Conservation (phyloP, 2,329 filamentous ascomycete species). For the Neophaeococcomyces mojaviensis region DNA sequence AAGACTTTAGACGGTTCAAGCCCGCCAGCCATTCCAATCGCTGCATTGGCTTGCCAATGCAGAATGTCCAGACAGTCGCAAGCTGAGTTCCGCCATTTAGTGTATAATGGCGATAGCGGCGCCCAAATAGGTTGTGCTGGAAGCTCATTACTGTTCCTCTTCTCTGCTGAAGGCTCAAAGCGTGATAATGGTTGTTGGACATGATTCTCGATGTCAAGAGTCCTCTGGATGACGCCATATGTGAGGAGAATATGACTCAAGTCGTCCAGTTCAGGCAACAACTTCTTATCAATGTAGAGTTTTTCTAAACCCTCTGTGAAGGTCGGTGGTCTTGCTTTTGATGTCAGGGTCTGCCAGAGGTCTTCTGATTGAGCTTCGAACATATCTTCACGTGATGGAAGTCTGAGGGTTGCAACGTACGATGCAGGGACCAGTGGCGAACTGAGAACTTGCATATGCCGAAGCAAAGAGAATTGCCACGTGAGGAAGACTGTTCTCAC, state of each 20-base stretch:
- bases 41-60: slow-evolving; percentile 52
- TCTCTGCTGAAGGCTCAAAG: slow-evolving; percentile 37
- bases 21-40: slow-evolving; percentile 41
- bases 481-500: slow-evolving; percentile 35
- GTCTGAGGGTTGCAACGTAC: slow-evolving; percentile 29
- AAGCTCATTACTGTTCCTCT: slow-evolving; percentile 30
- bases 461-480: slow-evolving; percentile 38
- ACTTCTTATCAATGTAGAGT: slow-evolving; percentile 43
- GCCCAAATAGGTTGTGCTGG: slow-evolving; percentile 36
- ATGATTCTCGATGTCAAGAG: slow-evolving; percentile 41
- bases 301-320: slow-evolving; percentile 31
- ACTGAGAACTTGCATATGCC: slow-evolving; percentile 32
- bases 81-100: slow-evolving; percentile 37
- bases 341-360: slow-evolving; percentile 26
- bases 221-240: slow-evolving; percentile 43
- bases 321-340: slow-evolving; percentile 9
- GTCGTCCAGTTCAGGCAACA: slow-evolving; percentile 39
- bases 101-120: slow-evolving; percentile 38
- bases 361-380: slow-evolving; percentile 32
- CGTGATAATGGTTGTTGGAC: slow-evolving; percentile 37
- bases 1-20: slow-evolving; percentile 49
- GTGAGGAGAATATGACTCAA: slow-evolving; percentile 44
- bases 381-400: slow-evolving; percentile 36
- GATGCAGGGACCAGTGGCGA: slow-evolving; percentile 29
- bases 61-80: slow-evolving; percentile 46